Evolutionary conservation across 192 early-diverging fungal genomes (phyloP).

Genomic region (Backusella sp.): DNA sequence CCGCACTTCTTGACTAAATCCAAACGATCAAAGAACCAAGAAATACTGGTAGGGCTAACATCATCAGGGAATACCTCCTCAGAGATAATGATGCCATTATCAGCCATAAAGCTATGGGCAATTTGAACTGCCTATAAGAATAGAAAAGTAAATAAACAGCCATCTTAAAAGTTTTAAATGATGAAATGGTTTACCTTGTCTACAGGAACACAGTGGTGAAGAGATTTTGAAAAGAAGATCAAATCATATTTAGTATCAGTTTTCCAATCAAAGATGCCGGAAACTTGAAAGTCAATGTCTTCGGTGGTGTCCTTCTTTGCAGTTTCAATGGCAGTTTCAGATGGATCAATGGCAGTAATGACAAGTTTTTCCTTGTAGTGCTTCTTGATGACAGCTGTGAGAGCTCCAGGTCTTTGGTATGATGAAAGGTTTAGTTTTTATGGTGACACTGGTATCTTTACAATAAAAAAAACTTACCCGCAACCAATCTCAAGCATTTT

Average conservation of each 20-base stretch:
- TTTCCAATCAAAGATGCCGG: constrained; percentile 11
- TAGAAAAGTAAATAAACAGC: background rate
- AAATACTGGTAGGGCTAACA: background rate
- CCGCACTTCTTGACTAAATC: background rate
- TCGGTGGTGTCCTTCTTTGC: background rate
- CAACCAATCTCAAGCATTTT: constrained; percentile 14
- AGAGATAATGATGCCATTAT: constrained; percentile 7
- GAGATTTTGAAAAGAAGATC: constrained; percentile 22
- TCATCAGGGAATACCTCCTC: constrained; percentile 7
- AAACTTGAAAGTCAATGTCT: background rate
- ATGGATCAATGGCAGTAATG: constrained; percentile 12
- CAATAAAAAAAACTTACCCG: background rate
- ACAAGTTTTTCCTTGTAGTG: background rate
- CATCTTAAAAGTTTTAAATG: background rate
- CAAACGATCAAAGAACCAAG: constrained; percentile 20
- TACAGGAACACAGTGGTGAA: constrained; percentile 17
- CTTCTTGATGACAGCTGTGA: background rate
- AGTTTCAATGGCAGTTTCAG: background rate
- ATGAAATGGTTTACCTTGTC: constrained; percentile 6
- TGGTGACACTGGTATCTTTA: background rate
- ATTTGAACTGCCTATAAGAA: constrained; percentile 3
- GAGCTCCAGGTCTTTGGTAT: background rate
- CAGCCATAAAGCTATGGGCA: background rate
- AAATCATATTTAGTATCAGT: constrained; percentile 9
- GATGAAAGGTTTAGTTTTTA: background rate